phyloP scores from a whole-genome alignment of 441 rosid species.

The Croton laevigatus region DNA sequence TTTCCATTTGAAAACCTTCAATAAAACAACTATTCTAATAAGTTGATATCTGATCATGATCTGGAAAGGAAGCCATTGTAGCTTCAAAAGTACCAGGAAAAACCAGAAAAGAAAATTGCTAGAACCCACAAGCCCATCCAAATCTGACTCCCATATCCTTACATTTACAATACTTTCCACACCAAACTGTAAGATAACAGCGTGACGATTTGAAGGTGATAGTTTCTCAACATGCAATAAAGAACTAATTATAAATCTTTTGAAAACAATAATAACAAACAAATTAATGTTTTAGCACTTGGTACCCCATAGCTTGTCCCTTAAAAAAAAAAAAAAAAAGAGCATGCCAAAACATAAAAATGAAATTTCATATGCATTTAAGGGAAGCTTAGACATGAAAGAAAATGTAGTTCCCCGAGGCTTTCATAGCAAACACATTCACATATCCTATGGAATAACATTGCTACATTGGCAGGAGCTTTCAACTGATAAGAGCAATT shows the following conservation, averaged over 20 bases:
- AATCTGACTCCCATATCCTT: neutral
- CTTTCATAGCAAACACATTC: neutral
- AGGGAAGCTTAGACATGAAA: neutral
- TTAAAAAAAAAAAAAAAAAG: too few species aligned
- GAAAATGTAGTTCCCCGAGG: neutral
- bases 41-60: neutral
- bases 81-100: neutral
- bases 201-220: neutral
- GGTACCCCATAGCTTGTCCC: too few species aligned
- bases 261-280: neutral
- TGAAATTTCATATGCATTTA: neutral
- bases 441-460: neutral
- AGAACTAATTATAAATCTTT: neutral
- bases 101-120: neutral
- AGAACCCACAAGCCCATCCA: neutral
- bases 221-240: neutral
- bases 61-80: neutral
- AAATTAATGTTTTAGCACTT: neutral
- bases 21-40: neutral
- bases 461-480: neutral
- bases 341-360: neutral
- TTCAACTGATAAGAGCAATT: neutral
- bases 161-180: neutral
- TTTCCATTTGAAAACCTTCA: neutral
- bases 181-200: neutral